Evolutionary conservation across 2,329 filamentous ascomycete species (phyloP), one percentile per base, ranked within the genome.

Genomic region (Fusarium avenaceum): DNA sequence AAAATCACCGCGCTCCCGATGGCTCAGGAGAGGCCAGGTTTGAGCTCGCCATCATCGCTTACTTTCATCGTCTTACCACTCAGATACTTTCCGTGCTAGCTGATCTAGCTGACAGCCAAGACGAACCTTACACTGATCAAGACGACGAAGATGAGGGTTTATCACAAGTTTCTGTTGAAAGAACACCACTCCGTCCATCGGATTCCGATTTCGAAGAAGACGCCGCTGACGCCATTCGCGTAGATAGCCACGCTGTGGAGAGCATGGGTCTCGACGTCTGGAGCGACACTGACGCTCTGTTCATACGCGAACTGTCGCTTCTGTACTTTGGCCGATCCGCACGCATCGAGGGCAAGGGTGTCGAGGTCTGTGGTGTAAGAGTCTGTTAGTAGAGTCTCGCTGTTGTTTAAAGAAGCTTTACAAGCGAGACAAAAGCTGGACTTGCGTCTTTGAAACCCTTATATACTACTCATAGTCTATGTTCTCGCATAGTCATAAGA

Each of bases 261-360:
- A 82, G 84, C 45, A 91, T 95, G 88, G 92, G 92, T 0, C 83
- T 96, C 20, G 92, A 96, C 72, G 84, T 89, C 1, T 96, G 92
- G 92, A 94, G 90, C 75, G 82, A 85, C 32, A 82, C 82, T 17
- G 92, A 95, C 75, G 87, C 86, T n/a, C 82, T 82, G 4, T 95
- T 94, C 74, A 85, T 93, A 17, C 81, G 81, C 65, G 88, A 89
- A 55, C 81, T 92, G 50, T 81, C 87, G 44, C 83, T 78, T 65
- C 79, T 86, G 67, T 95, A 92, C 79, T 94, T 93, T 79, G 87
- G 83, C 30, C 82, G 89, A 17, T 78, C 83, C 46, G 89, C 88
- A 11, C 83, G 84, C 68, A 86, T 93, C 20, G 87, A 92, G 75
- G 87, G 88, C 35, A 89, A 89, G 74, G 87, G 86, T n/a, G 83